Evolutionary conservation across 495 filamentous ascomycete genomes (phyloP), one percentile per base, ranked within the genome.

Genomic region (Penicillium macrosclerotiorum): DNA sequence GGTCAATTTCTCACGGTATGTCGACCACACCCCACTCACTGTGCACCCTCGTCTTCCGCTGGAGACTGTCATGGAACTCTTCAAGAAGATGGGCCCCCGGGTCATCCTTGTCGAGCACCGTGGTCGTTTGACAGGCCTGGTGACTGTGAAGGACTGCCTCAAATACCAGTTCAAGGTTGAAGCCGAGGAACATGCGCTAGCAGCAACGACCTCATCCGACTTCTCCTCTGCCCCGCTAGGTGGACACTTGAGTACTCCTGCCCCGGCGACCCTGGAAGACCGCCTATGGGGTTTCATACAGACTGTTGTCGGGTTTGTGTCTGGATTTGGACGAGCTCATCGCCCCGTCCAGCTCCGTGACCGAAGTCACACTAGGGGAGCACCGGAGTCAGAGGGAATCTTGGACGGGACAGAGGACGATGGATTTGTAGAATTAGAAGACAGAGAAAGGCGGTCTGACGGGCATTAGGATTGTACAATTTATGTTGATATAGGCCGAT

Each of bases 161-260:
- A 96, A 94, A 65, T 97, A 94, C 58, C 94, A 97, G 67, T 94
- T 96, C 79, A 93, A 90, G 74, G 89, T 89, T 3, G 93, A 98
- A 60, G 90, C 89, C 36, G 82, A 89, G 11, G 91, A 95, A 65
- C 83, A 91, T 52, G 82, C 82, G 1, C 59, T 72, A 8, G 64
- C 67, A 8, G 65, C 69, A 11, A 68, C 67, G 1, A 63, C 50
- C 67, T 76, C 51, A 61, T 82, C 55, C 66, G 78, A 55, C 49
- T 64, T 54, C 14, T 19, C 41, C 6, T 29, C 46, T 12, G 37
- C 49, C 0, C 54, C 59, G 3, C 50, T 65, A 3, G 71, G 66
- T 1, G 72, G 69, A 4, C 60, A 64, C 19, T 42, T 59, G 32
- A 63, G 52, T 37, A 41, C 17, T 4, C 42, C 53, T 32, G 50